Evolutionary conservation across 176 grass and related monocot species (phyloP).

Genomic region (Dactylis glomerata): DNA sequence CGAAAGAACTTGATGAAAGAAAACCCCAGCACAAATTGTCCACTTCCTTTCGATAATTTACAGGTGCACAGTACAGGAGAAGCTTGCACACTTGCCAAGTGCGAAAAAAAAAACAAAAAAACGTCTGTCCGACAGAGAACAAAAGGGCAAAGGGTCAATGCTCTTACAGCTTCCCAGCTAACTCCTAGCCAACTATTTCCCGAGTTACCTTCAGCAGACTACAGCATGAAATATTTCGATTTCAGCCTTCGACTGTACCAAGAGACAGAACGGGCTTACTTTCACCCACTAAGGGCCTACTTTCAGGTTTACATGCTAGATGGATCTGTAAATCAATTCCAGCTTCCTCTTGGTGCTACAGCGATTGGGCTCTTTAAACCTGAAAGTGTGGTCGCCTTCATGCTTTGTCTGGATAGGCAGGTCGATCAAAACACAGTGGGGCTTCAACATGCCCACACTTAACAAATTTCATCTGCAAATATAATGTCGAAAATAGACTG

Average conservation of each 20-base stretch:
- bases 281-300: not conserved
- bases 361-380: not conserved
- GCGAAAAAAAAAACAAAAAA: not conserved
- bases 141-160: not conserved
- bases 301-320: not conserved
- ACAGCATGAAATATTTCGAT: not conserved
- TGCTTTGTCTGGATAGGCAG: not conserved
- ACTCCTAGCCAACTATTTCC: not conserved
- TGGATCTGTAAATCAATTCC: not conserved
- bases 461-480: constrained; percentile 82
- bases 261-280: not conserved
- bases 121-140: not conserved
- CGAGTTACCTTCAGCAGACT: not conserved
- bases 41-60: not conserved
- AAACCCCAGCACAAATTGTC: not conserved
- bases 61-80: not conserved
- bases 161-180: not conserved
- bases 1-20: not conserved
- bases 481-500: constrained; percentile 78
- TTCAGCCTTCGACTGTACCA: not conserved
- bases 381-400: not conserved
- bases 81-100: not conserved
- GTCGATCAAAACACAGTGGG: not conserved
- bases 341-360: not conserved
- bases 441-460: constrained; percentile 6